Evolutionary conservation across 768 basidiomycete species (phyloP).

Genomic region (Candolleomyces aberdarensis): DNA sequence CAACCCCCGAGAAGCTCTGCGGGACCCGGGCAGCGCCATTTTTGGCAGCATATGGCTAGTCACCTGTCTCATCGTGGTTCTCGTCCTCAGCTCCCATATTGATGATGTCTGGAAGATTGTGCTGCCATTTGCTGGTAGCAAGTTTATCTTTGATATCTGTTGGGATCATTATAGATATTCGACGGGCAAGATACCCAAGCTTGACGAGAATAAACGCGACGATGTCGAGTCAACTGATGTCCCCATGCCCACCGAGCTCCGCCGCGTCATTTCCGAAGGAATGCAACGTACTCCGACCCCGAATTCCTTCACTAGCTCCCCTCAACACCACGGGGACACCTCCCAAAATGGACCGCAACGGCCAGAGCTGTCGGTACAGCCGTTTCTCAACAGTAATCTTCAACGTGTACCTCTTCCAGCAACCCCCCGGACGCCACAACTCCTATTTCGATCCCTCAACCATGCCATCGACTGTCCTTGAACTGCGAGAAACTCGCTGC

Average conservation of each 20-base stretch:
- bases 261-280: neutral
- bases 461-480: neutral
- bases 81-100: conserved; percentile 69
- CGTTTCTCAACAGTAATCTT: neutral
- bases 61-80: conserved; percentile 65
- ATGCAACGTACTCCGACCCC: neutral
- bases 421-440: neutral
- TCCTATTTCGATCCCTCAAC: neutral
- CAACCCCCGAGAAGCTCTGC: conserved; percentile 57
- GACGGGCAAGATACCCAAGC: neutral
- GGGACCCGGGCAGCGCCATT: conserved; percentile 70
- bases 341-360: neutral
- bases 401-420: too few species aligned
- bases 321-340: neutral
- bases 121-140: conserved; percentile 67
- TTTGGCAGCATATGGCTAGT: conserved; percentile 69
- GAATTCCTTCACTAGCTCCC: neutral
- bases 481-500: too few species aligned
- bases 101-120: conserved; percentile 81
- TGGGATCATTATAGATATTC: neutral
- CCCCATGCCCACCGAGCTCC: neutral
- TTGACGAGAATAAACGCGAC: neutral
- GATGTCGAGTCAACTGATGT: neutral
- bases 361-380: neutral
- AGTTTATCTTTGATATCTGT: neutral